Conservation (phyloP, 139 green algal genomes). For the Dunaliella primolecta region DNA sequence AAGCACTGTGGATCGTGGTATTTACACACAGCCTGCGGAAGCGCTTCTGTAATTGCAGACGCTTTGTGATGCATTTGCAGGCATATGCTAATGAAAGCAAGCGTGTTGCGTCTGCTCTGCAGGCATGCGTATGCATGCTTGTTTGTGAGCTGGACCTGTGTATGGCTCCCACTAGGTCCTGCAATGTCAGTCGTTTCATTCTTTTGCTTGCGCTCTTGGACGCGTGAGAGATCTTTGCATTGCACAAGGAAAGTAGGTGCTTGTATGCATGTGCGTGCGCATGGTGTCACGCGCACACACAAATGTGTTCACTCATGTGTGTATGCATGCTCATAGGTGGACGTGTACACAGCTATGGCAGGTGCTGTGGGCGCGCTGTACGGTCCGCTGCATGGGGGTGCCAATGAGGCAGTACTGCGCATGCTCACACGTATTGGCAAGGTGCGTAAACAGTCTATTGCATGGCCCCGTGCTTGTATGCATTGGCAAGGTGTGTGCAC, state of each 20-base stretch:
- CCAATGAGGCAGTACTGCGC: conserved; percentile 92
- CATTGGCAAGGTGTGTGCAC: not conserved
- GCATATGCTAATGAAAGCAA: not conserved
- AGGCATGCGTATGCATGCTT: not conserved
- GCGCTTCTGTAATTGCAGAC: too few relatives aligned
- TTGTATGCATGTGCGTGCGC: not conserved
- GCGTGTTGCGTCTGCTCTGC: not conserved
- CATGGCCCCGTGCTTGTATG: conserved; percentile 52
- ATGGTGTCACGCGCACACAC: too few relatives aligned
- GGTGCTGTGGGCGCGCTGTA: conserved; percentile 95
- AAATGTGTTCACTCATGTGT: not conserved
- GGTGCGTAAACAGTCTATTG: conserved; percentile 50
- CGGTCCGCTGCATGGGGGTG: conserved; percentile 94
- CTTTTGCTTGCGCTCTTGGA: too few relatives aligned
- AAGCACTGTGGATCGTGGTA: too few relatives aligned
- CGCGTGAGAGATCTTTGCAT: too few relatives aligned
- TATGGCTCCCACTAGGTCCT: not conserved
- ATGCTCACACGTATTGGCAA: conserved; percentile 95
- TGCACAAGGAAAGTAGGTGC: too few relatives aligned
- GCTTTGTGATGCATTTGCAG: too few relatives aligned
- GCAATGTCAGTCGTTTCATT: too few relatives aligned
- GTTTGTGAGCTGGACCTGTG: not conserved
- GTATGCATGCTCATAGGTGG: conserved; percentile 62
- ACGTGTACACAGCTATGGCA: conserved; percentile 93
- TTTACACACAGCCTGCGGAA: too few relatives aligned